Evolutionary conservation across 2,329 filamentous ascomycete species (phyloP), one percentile per base, ranked within the genome.

Genomic region (Boeremia lycopersici): DNA sequence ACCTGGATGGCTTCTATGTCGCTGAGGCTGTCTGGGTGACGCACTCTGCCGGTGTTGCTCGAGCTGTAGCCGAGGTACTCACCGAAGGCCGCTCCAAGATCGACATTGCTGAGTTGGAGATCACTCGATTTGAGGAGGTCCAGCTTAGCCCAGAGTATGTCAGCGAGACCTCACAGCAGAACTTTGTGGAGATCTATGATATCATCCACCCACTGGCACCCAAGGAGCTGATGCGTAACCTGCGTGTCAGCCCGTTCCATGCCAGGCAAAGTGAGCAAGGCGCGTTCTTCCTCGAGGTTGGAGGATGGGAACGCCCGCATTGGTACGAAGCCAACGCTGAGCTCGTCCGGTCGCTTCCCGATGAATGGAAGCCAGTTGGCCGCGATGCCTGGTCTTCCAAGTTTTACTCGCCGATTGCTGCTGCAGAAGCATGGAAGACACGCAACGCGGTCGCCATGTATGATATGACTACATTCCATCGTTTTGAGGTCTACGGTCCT

Each of bases 1-100:
- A 78, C 12, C 70, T 88, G 0, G 82, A 86, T 40, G 83, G 83
- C 11, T 87, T 88, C 71, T 87, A 79, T 60, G 83, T 88, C 1
- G 85, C 85, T 0, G 85, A 88, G 62, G 85, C 85, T 5, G 84
- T 88, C 0, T 88, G 85, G 85, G 85, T 87, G 0, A 88, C 85
- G 15, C 85, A 88, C 59, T 87, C 85, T 0, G 84, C 84, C 0
- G 85, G 85, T 23, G 82, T 87, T 1, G 85, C 85, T 8, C 80
- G 83, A 25, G 84, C 85, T 0, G 66, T 88, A 1, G 85, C 85
- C 0, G 79, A 88, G 64, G 64, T 85, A 0, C 72, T 88, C 25
- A 87, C 84, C 0, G 78, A 76, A 0, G 85, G 85, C 2, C 76
- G 75, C 23, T 85, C 84, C 0, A 69, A 77, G 4, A 77, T 86